These are phyloP conservation scores for Hippophae tibetana DNA, from an alignment of 306 rosid species.

Conservation along the genomic window DNA sequence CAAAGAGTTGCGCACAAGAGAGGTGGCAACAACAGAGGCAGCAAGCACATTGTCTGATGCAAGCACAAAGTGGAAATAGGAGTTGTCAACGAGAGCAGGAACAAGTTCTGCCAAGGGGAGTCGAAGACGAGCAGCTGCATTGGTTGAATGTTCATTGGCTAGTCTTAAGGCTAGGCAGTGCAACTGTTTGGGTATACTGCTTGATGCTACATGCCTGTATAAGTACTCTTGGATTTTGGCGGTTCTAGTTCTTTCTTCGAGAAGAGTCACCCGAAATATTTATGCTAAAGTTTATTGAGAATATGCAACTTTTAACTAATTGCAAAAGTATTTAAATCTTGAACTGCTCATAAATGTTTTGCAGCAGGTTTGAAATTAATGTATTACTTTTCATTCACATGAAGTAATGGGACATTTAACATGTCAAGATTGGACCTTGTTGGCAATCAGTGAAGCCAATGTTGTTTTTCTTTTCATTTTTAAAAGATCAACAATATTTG, in stretches of 20 bases:
- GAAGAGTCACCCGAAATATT: conserved; percentile 45
- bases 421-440: too few relatives aligned
- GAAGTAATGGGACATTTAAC: too few relatives aligned
- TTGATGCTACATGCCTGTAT: conserved; percentile 93
- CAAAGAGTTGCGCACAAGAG: conserved; percentile 71
- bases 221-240: conserved; percentile 96
- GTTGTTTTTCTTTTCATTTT: too few relatives aligned
- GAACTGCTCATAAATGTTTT: too few relatives aligned
- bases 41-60: conserved; percentile 96
- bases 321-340: not conserved
- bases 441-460: too few relatives aligned
- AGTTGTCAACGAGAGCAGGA: conserved; percentile 83
- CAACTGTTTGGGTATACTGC: conserved; percentile 98
- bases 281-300: not conserved
- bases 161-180: conserved; percentile 80
- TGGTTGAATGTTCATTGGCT: conserved; percentile 84
- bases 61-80: conserved; percentile 73
- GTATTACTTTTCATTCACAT: too few relatives aligned
- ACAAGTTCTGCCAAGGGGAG: conserved; percentile 89
- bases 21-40: conserved; percentile 77
- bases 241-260: conserved; percentile 80
- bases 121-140: conserved; percentile 94
- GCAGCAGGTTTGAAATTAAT: too few relatives aligned
- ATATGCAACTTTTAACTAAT: not conserved
- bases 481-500: too few relatives aligned